Evolutionary conservation across 352 stramenopile genomes (phyloP).

Genomic region (Phytophthora idaei): DNA sequence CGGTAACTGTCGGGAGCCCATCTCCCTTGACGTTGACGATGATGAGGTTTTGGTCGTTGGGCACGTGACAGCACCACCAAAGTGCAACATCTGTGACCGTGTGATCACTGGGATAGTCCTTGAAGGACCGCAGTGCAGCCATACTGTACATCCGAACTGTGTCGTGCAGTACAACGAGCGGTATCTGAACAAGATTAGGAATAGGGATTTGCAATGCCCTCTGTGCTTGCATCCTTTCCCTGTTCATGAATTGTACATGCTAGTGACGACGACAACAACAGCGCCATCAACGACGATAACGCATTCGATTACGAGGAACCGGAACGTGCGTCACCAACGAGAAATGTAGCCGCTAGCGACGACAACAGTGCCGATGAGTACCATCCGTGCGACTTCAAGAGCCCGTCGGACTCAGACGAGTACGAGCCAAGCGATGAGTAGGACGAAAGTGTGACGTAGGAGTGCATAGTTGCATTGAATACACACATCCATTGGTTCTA

Average conservation of each 20-base stretch:
- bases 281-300: not conserved
- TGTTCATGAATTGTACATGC: no score
- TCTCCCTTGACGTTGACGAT: not conserved
- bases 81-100: not conserved
- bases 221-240: conserved; percentile 5
- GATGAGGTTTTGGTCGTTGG: not conserved
- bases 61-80: not conserved
- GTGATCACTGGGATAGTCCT: conserved; percentile 1
- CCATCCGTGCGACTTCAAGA: conserved; percentile 3
- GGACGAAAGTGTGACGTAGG: no score
- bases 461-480: no score
- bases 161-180: not conserved
- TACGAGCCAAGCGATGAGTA: no score
- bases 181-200: not conserved
- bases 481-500: no score
- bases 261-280: not conserved
- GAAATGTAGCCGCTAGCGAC: not conserved
- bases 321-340: not conserved
- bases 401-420: no score
- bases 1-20: no score
- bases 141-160: not conserved
- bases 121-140: conserved; percentile 1
- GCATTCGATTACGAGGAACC: conserved; percentile 3
- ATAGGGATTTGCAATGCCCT: not conserved
- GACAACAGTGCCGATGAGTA: conserved; percentile 2